A percentile compares a stretch with the other conserved stretches of the same genome.
Evolutionary conservation across 1,139 yeast species (phyloP).

Genomic region (Geotrichum restrictum): DNA sequence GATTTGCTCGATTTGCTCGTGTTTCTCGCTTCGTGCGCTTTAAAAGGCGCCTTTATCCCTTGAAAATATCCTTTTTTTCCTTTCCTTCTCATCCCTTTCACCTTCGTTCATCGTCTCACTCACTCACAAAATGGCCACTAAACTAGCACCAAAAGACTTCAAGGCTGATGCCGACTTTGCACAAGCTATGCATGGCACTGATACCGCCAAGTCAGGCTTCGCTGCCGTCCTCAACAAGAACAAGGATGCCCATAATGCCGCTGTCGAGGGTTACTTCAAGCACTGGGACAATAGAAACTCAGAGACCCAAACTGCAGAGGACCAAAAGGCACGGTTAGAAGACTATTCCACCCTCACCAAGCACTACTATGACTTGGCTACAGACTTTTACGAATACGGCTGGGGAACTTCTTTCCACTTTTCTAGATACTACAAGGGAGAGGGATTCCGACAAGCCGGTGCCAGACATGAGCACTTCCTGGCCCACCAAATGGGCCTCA

Average conservation of each 20-base stretch:
- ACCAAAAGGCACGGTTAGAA: conserved; percentile 60
- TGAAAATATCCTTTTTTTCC: neutral
- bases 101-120: conserved; percentile 6
- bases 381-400: conserved; percentile 96
- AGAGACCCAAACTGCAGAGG: conserved; percentile 65
- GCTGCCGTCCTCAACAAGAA: conserved; percentile 74
- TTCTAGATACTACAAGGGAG: conserved; percentile 89
- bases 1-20: too few relatives aligned
- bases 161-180: conserved; percentile 56
- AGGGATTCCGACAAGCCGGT: conserved; percentile 87
- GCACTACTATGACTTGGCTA: conserved; percentile 93
- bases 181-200: conserved; percentile 77
- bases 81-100: neutral
- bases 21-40: too few relatives aligned
- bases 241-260: conserved; percentile 73
- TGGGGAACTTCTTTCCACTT: conserved; percentile 99
- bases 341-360: conserved; percentile 90
- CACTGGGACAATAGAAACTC: conserved; percentile 72
- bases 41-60: neutral
- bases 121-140: conserved; percentile 30
- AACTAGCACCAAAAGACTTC: conserved; percentile 41
- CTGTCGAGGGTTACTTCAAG: conserved; percentile 85
- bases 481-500: conserved; percentile 79
- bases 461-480: conserved; percentile 96
- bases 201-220: conserved; percentile 64